Conservation (phyloP, 2,329 filamentous ascomycete species). For the Alternaria incomplexa region DNA sequence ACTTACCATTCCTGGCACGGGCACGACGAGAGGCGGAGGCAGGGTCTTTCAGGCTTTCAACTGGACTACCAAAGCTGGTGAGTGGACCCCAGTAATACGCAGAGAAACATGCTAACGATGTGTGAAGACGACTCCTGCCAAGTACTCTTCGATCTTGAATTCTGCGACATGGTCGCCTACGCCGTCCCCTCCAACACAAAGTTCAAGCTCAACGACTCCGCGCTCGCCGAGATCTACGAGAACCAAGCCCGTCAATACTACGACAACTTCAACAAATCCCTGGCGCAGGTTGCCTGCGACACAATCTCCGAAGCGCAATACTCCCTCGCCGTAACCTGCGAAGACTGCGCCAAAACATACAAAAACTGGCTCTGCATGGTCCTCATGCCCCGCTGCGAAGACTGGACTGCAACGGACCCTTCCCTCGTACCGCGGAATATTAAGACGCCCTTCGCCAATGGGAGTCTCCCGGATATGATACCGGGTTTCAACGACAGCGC, state of each 20-base stretch:
- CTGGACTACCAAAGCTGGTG: slow-evolving; percentile 81
- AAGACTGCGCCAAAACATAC: slow-evolving; percentile 79
- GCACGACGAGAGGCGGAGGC: slow-evolving; percentile 72
- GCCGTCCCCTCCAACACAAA: slow-evolving; percentile 82
- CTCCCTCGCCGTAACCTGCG: slow-evolving; percentile 78
- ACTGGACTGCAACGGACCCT: slow-evolving; percentile 66
- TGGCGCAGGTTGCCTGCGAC: slow-evolving; percentile 87
- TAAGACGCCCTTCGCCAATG: slow-evolving; percentile 71
- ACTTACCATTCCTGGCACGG: slow-evolving; percentile 46
- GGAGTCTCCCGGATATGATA: slow-evolving; percentile 50
- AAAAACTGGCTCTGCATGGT: slow-evolving; percentile 96
- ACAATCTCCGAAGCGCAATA: slow-evolving; percentile 75
- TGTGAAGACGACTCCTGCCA: slow-evolving; percentile 76
- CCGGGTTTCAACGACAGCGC: slow-evolving; percentile 33
- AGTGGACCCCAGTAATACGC: slow-evolving; percentile 44
- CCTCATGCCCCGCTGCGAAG: slow-evolving; percentile 88
- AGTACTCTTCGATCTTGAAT: slow-evolving; percentile 83
- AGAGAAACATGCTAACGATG: slow-evolving; percentile 14
- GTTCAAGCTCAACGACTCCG: slow-evolving; percentile 64
- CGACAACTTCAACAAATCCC: slow-evolving; percentile 77
- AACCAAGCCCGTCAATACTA: slow-evolving; percentile 72
- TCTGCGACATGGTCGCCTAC: slow-evolving; percentile 89
- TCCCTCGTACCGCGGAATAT: slow-evolving; percentile 73
- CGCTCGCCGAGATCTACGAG: slow-evolving; percentile 79
- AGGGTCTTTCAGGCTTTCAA: slow-evolving; percentile 72